Evolutionary conservation across 2,329 filamentous ascomycete species (phyloP), one percentile per base, ranked within the genome.

Genomic region (Aspergillus sp.): DNA sequence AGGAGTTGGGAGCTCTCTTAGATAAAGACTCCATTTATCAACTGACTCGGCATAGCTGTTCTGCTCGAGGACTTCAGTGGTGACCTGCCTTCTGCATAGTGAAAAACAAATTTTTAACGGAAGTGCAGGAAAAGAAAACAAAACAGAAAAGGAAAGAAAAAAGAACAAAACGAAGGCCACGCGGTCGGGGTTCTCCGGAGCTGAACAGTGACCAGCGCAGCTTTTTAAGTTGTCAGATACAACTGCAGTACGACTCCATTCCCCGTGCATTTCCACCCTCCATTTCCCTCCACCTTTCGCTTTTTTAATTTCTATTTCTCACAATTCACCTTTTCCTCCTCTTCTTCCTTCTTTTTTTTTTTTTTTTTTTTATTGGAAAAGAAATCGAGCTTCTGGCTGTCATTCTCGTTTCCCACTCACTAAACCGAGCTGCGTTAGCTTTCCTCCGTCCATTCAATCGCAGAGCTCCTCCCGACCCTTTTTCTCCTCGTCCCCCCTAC

Each of bases 381-480:
- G 46, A 9, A 42, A 24, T 24, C 14, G 16, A 42, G 36, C 36
- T 54, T 47, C 45, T 9, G 45, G 18, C 45, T 47, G 45, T 51
- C 32, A 36, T 56, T 49, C 29, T 55, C 45, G 12, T 59, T 63
- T 59, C 22, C 22, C 54, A 47, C 36, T 54, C 50, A 55, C 29
- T 42, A 39, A 4, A 16, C 18, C 46, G 52, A 55, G 50, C 54
- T 57, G 24, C 24, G 45, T 45, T 32, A 32, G 24, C 47, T 59
- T 55, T 47, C n/a, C 47, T 53, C 49, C 16, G 16, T 32, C 12
- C 22, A 20, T 32, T 49, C 52, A 50, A 56, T 54, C 16, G 36
- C 16, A 42, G 16, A 61, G 58, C 49, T 51, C 24, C 45, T 54
- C 52, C 56, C 52, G 49, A 54, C 56, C 54, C 55, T 57, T 59